These are phyloP conservation scores for Escovopsis weberi DNA, from an alignment of 2,329 filamentous ascomycete species.

Conservation along the genomic window DNA sequence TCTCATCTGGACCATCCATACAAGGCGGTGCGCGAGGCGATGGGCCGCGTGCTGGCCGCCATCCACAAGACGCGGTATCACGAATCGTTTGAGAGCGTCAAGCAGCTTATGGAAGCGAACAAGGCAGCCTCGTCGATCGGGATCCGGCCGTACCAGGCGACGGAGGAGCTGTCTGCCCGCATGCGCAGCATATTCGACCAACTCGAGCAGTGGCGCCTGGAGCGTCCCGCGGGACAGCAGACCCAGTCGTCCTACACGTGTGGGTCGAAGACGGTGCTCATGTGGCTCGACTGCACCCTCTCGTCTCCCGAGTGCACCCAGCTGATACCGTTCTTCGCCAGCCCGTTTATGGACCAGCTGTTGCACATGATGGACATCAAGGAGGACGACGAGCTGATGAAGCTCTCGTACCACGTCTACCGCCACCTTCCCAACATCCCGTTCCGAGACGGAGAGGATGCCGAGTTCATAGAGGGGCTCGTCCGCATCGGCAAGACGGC, in stretches of 20 bases:
- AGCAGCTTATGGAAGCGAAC: slow-evolving; percentile 61
- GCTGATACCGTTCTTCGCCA: slow-evolving; percentile 80
- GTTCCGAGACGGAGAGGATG: slow-evolving; percentile 73
- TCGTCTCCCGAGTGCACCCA: slow-evolving; percentile 88
- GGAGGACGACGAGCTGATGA: slow-evolving; percentile 90
- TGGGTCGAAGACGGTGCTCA: slow-evolving; percentile 85
- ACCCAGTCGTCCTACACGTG: slow-evolving; percentile 90
- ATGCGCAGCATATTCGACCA: slow-evolving; percentile 63
- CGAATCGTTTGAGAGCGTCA: slow-evolving; percentile 77
- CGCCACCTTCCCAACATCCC: slow-evolving; percentile 92
- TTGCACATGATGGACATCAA: slow-evolving; percentile 99
- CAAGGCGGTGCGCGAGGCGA: slow-evolving; percentile 90
- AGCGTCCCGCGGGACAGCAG: slow-evolving; percentile 76
- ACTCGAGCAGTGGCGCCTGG: slow-evolving; percentile 75
- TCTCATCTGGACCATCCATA: slow-evolving; percentile 91
- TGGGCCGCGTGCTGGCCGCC: slow-evolving; percentile 74
- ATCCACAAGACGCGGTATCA: slow-evolving; percentile 89
- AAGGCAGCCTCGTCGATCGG: slow-evolving; percentile 70
- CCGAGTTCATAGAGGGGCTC: slow-evolving; percentile 68
- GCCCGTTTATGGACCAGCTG: slow-evolving; percentile 78
- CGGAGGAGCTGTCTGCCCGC: slow-evolving; percentile 55
- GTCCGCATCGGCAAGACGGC: slow-evolving; percentile 78
- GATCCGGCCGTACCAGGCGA: slow-evolving; percentile 67
- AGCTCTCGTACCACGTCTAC: slow-evolving; percentile 91
- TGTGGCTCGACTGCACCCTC: slow-evolving; percentile 86